Base-by-base conservation (phyloP, 345 rosid genomes). In the Pistacia atlantica region DNA sequence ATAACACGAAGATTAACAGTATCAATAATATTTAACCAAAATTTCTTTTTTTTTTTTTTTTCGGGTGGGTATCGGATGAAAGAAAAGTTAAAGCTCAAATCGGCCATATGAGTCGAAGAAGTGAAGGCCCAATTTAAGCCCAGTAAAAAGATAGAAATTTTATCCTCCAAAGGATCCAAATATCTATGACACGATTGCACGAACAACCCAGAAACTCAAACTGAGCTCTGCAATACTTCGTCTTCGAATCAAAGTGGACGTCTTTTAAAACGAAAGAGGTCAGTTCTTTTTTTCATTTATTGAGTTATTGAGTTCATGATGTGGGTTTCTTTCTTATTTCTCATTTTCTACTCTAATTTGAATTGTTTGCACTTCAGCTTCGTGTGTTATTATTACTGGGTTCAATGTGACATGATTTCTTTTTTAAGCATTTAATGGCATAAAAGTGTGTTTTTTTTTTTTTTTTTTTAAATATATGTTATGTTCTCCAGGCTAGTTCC, bases 191-290 rank as follows among this genome's bases (percentile, higher is more conserved):
- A 65, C n/a, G 11, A 54, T 13, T 1, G n/a, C 69, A 65, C 13
- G 28, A 1, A 42, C 16, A n/a, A 65, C 18, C 12, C 11, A 16
- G 0, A 17, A 54, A 18, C 57, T n/a, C 52, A 13, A 42, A 20
- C 70, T 45, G 33, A 11, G 18, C 35, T 45, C 55, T 11, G 18
- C 51, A 0, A 3, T 49, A 2, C 10, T 14, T 37, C 17, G 4
- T 52, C 46, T 69, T 35, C 60, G 22, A 69, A 52, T 52, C 54
- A 22, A 1, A 48, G n/a, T 54, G 20, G 57, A 46, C 46, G 9
- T 28, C 65, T 66, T 69, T 69, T 45, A n/a, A 54, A 75, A 76
- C 20, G 65, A 56, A 16, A 56, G 62, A 11, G 74, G 74, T 71
- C 52, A 71, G 63, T 61, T 58, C 61, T 58, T 45, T 4, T 16